Percentiles rank a stretch among this genome's conserved stretches.
phyloP scores from a whole-genome alignment of 306 rosid species.

The Corylus heterophylla region DNA sequence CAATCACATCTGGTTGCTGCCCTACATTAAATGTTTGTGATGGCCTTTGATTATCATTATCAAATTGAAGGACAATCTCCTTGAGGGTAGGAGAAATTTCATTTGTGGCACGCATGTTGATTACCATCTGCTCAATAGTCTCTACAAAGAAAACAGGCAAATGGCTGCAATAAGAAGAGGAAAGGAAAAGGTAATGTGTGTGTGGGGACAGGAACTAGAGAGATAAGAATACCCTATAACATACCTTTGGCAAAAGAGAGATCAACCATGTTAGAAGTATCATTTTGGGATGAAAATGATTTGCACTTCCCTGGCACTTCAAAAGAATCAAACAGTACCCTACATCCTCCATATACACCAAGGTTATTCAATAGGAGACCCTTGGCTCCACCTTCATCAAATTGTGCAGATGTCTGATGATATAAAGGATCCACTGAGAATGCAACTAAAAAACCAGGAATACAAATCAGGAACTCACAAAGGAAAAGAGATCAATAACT shows the following conservation, averaged over 20 bases:
- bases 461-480: neutral
- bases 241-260: slow-evolving; percentile 28
- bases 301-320: slow-evolving; percentile 20
- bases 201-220: neutral
- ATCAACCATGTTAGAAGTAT: slow-evolving; percentile 25
- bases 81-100: slow-evolving; percentile 29
- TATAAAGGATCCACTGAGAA: slow-evolving; percentile 12
- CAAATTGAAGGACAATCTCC: slow-evolving; percentile 19
- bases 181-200: neutral
- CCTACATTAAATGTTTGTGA: slow-evolving; percentile 10
- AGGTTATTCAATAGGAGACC: slow-evolving; percentile 12
- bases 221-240: neutral
- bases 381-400: slow-evolving; percentile 25
- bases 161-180: neutral
- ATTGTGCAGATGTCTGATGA: slow-evolving; percentile 8
- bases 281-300: slow-evolving; percentile 1
- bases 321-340: slow-evolving; percentile 13
- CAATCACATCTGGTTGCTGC: slow-evolving; percentile 7
- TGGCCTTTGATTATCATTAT: slow-evolving; percentile 22
- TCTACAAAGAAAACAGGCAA: slow-evolving; percentile 18
- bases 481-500: neutral
- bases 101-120: slow-evolving; percentile 10
- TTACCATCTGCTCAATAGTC: slow-evolving; percentile 27
- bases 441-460: neutral
- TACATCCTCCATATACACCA: slow-evolving; percentile 20